Percentiles rank a stretch among this genome's conserved stretches.
phyloP scores from a whole-genome alignment of 352 stramenopile species.

The Elongisporangium prolatum region DNA sequence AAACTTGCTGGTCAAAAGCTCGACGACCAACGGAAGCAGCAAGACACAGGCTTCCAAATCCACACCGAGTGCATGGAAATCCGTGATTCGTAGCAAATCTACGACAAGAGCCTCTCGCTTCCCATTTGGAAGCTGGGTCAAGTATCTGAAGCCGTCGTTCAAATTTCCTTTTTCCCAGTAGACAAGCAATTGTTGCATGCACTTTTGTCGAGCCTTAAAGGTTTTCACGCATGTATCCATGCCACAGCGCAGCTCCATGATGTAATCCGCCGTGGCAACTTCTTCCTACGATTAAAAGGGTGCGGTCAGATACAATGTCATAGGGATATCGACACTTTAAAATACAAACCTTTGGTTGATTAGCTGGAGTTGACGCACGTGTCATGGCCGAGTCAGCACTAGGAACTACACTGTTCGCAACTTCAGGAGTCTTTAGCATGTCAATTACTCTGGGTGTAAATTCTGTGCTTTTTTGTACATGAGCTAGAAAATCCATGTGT shows the following conservation, averaged over 20 bases:
- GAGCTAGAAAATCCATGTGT: background rate
- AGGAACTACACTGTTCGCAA: background rate
- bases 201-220: conserved; percentile 64
- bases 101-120: conserved; percentile 72
- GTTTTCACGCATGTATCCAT: conserved; percentile 83
- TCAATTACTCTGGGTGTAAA: background rate
- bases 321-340: too few relatives aligned
- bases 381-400: background rate
- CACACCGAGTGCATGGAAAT: conserved; percentile 53
- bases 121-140: conserved; percentile 54
- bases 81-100: conserved; percentile 61
- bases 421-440: background rate
- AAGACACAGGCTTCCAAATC: conserved; percentile 72
- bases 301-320: too few relatives aligned
- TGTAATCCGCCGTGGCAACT: conserved; percentile 55
- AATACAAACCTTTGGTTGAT: background rate
- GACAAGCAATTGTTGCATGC: conserved; percentile 57
- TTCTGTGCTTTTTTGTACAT: background rate
- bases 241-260: conserved; percentile 78
- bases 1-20: conserved; percentile 63
- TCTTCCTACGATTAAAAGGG: conserved; percentile 7
- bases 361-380: background rate
- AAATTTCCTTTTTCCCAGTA: conserved; percentile 70
- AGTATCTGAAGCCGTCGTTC: conserved; percentile 64
- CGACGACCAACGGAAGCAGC: conserved; percentile 71